Conservation (phyloP, 192 early-diverging fungal species). For the Entomortierella beljakovae region DNA sequence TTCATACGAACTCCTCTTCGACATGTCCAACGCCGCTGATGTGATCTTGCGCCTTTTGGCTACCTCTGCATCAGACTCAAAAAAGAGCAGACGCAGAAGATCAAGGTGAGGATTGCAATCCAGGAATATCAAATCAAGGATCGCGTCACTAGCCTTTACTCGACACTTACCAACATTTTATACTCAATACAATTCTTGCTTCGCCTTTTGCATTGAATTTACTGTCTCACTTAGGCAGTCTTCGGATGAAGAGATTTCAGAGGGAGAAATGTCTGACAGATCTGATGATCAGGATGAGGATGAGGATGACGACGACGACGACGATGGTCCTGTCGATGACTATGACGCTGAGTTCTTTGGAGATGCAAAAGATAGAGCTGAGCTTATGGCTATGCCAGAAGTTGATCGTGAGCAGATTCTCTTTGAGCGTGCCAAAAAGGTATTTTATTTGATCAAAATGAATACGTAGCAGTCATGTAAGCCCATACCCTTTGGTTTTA, state of each 20-base stretch:
- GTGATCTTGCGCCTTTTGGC: conserved; percentile 51
- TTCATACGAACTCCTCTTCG: background rate
- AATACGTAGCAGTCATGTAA: too few species aligned
- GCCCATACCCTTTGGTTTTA: too few species aligned
- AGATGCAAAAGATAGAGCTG: conserved; percentile 71
- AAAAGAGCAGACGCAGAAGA: conserved; percentile 50
- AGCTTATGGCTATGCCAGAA: conserved; percentile 72
- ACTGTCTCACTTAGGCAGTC: conserved; percentile 19
- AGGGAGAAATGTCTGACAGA: conserved; percentile 43
- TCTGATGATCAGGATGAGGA: conserved; percentile 56
- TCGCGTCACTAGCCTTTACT: background rate
- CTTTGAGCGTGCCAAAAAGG: conserved; percentile 77
- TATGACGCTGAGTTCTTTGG: conserved; percentile 83
- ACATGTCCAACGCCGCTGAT: conserved; percentile 48
- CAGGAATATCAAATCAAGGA: background rate
- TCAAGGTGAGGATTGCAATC: conserved; percentile 22
- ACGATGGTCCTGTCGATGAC: conserved; percentile 70
- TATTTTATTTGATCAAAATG: too few species aligned
- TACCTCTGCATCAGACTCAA: conserved; percentile 36
- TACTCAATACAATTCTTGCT: too few species aligned
- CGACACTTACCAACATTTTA: too few species aligned
- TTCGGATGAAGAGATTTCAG: conserved; percentile 57
- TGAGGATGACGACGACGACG: conserved; percentile 62
- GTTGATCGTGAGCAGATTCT: conserved; percentile 83
- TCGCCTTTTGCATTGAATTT: too few species aligned